Percentiles rank a stretch among this genome's conserved stretches.
Evolutionary conservation across 768 basidiomycete genomes (phyloP).

Genomic region (Sistotremastrum suecicum): DNA sequence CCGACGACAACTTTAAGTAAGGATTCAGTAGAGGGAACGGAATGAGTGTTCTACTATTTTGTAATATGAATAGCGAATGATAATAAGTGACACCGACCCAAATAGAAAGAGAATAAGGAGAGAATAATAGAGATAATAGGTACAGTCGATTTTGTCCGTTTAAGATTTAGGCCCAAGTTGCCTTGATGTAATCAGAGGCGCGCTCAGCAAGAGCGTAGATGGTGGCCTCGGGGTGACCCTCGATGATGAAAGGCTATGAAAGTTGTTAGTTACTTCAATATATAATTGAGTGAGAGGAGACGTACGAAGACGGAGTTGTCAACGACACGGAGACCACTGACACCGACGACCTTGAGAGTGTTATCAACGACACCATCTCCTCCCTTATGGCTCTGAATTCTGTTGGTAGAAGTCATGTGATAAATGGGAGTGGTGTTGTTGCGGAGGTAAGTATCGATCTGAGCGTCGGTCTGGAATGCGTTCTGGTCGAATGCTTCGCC

Average conservation of each 20-base stretch:
- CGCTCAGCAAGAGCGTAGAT: slow-evolving; percentile 14
- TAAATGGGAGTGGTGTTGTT: slow-evolving; percentile 8
- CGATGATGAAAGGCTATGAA: slow-evolving; percentile 10
- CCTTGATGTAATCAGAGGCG: slow-evolving; percentile 13
- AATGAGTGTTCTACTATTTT: too few species aligned
- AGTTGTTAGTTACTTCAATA: slow-evolving; percentile 5
- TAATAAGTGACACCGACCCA: too few species aligned
- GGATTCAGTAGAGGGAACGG: too few species aligned
- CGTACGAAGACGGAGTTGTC: slow-evolving; percentile 12
- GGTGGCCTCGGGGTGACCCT: slow-evolving; percentile 9
- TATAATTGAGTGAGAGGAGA: background rate
- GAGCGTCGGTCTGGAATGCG: slow-evolving; percentile 4
- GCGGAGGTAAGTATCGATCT: slow-evolving; percentile 10
- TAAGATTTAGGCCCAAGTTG: too few species aligned
- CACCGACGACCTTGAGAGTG: slow-evolving; percentile 28
- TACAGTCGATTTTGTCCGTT: too few species aligned
- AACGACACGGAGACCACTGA: slow-evolving; percentile 25
- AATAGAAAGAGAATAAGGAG: too few species aligned
- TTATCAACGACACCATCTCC: slow-evolving; percentile 28
- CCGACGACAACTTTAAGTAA: too few species aligned
- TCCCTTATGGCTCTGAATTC: slow-evolving; percentile 24
- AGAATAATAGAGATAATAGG: too few species aligned
- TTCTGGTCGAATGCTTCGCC: background rate
- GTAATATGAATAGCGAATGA: too few species aligned
- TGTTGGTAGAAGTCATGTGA: slow-evolving; percentile 21